phyloP scores from a whole-genome alignment of 2,329 filamentous ascomycete genomes.

The Colletotrichum higginsianum region DNA sequence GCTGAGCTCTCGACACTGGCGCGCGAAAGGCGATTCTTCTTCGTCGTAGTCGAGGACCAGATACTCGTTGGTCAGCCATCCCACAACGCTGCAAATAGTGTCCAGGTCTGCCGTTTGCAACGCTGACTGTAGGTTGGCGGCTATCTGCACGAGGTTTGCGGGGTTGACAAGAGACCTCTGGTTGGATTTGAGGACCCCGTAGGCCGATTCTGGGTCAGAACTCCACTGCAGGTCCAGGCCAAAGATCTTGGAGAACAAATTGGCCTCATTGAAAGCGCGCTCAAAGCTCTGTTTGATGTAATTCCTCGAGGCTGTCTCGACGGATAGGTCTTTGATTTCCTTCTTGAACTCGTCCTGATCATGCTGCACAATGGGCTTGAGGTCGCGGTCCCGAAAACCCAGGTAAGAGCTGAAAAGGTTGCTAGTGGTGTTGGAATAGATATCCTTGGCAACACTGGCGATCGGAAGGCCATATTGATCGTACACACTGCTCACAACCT shows the following conservation, averaged over 20 bases:
- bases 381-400: slow-evolving; percentile 66
- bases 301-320: slow-evolving; percentile 70
- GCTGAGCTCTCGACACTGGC: slow-evolving; percentile 70
- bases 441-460: slow-evolving; percentile 61
- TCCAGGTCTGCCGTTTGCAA: slow-evolving; percentile 64
- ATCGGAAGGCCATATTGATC: slow-evolving; percentile 65
- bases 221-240: slow-evolving; percentile 69
- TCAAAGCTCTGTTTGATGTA: slow-evolving; percentile 74
- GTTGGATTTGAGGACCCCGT: slow-evolving; percentile 63
- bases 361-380: slow-evolving; percentile 67
- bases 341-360: slow-evolving; percentile 69
- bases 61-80: slow-evolving; percentile 73
- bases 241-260: slow-evolving; percentile 69
- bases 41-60: slow-evolving; percentile 70
- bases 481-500: slow-evolving; percentile 66
- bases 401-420: slow-evolving; percentile 70
- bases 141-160: slow-evolving; percentile 68
- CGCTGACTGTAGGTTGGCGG: slow-evolving; percentile 63
- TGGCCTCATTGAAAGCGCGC: slow-evolving; percentile 68
- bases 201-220: slow-evolving; percentile 64
- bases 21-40: slow-evolving; percentile 65
- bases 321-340: slow-evolving; percentile 63
- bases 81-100: slow-evolving; percentile 68
- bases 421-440: slow-evolving; percentile 68
- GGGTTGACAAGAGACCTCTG: slow-evolving; percentile 68